A percentile compares a stretch with the other conserved stretches of the same genome.
These are phyloP conservation scores for Phragmites australis DNA, from an alignment of 176 grass and related monocot species.

Conservation along the genomic window DNA sequence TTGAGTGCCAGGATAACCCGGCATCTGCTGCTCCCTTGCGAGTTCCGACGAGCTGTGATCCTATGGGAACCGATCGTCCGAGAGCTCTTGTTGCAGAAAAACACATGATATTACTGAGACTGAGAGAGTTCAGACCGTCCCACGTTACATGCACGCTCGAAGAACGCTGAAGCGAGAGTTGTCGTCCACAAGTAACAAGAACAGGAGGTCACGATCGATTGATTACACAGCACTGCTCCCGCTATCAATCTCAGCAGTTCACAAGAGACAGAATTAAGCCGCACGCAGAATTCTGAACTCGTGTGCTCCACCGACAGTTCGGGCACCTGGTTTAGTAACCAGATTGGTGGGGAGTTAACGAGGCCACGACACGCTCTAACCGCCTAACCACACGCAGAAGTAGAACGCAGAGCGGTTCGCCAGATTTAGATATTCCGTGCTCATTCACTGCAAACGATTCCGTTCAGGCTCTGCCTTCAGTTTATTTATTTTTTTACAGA, in stretches of 20 bases:
- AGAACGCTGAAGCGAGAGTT: not conserved
- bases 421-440: conserved; percentile 30
- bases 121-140: not conserved
- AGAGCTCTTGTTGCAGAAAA: not conserved
- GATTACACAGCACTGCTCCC: not conserved
- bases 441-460: conserved; percentile 30
- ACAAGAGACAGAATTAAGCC: not conserved
- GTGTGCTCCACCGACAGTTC: not conserved
- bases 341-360: conserved; percentile 1
- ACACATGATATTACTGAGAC: not conserved
- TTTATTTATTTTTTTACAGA: too few species aligned
- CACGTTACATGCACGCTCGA: not conserved
- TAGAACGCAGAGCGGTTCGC: not conserved
- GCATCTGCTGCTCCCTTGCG: not conserved
- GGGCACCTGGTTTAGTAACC: conserved; percentile 21
- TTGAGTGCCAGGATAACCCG: not conserved
- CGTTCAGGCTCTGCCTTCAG: not conserved
- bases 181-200: not conserved
- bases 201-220: not conserved
- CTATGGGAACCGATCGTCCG: not conserved
- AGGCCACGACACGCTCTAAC: not conserved
- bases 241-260: not conserved
- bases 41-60: not conserved
- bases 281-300: not conserved
- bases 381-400: not conserved